Base-by-base conservation (phyloP, 257 asterid species). In the Apocynum venetum region DNA sequence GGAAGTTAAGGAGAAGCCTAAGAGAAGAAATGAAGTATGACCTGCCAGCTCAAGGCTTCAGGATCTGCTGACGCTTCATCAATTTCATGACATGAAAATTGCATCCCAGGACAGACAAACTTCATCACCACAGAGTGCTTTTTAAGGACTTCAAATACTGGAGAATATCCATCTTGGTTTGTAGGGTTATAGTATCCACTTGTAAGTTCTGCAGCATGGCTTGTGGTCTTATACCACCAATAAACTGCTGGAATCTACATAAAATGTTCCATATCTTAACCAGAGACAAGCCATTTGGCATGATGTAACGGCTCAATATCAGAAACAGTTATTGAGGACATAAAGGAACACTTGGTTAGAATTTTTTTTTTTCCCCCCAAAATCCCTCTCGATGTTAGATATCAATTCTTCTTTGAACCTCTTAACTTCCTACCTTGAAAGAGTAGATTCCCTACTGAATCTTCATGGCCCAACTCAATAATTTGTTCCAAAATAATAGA, bases 141-240 rank as follows among this genome's bases (percentile, higher is more conserved):
- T 81, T 87, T 87, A 77, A 91, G 91, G 82, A 86, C 79, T 35
- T 87, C 87, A 72, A 88, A 87, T 71, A 91, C 69, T 51, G 71
- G 82, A 61, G 92, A 84, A 79, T 89, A 91, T 20, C 97, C 95
- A 55, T 91, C 92, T 76, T 79, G 91, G 82, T 91, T 87, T 10
- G 86, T 80, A 36, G 92, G 83, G 85, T 91, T 91, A 68, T 82
- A 81, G 75, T 84, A 91, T 71, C 97, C 97, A 78, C 95, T 90
- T 4, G 97, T 89, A 80, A 91, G 91, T 85, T 91, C 95, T 14
- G 95, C 92, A 53, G 97, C 92, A 80, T 91, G 97, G 82, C 97
- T 91, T 40, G 85, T 73, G 19, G 92, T 87, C 85, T 85, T 88
- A 79, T 88, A 91, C 97, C 95, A 91, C 97, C 97, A 91, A 84